Evolutionary conservation across 106 monocot species (phyloP).

Genomic region (Triglochin maritima): DNA sequence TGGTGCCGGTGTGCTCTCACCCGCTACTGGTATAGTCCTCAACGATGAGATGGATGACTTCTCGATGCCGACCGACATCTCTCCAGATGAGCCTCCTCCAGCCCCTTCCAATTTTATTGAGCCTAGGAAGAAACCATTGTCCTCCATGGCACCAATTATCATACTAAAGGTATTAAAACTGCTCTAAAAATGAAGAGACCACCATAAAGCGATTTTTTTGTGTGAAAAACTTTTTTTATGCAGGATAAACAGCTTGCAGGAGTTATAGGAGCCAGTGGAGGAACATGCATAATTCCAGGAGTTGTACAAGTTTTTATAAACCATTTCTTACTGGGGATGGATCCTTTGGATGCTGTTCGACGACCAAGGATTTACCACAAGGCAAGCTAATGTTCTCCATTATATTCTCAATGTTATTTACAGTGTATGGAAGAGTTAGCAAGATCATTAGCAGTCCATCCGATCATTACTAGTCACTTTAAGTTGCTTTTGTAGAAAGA

Average conservation of each 20-base stretch:
- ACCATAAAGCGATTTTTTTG: not conserved
- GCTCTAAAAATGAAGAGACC: not conserved
- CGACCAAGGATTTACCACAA: slow-evolving; percentile 72
- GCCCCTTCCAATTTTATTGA: slow-evolving; percentile 81
- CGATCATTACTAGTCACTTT: too few relatives aligned
- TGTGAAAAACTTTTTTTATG: not conserved
- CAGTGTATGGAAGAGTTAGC: too few relatives aligned
- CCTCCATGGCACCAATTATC: slow-evolving; percentile 93
- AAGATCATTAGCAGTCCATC: too few relatives aligned
- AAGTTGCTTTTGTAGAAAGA: too few relatives aligned
- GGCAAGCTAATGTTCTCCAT: slow-evolving; percentile 12
- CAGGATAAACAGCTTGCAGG: slow-evolving; percentile 86
- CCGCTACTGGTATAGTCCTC: slow-evolving; percentile 75
- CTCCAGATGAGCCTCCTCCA: slow-evolving; percentile 61
- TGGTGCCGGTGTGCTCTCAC: slow-evolving; percentile 62
- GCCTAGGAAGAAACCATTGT: slow-evolving; percentile 72
- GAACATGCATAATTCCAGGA: slow-evolving; percentile 60
- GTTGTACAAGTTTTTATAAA: slow-evolving; percentile 75
- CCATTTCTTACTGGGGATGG: slow-evolving; percentile 63
- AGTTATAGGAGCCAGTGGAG: slow-evolving; percentile 75
- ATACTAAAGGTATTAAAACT: slow-evolving; percentile 50
- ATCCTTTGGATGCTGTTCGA: slow-evolving; percentile 63
- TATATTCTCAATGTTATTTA: too few relatives aligned
- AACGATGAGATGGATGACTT: slow-evolving; percentile 99
- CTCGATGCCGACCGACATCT: slow-evolving; percentile 44